A percentile compares a stretch with the other conserved stretches of the same genome.
These are phyloP conservation scores for Magnusiomyces paraingens DNA, from an alignment of 1,139 yeast genomes.

Conservation along the genomic window DNA sequence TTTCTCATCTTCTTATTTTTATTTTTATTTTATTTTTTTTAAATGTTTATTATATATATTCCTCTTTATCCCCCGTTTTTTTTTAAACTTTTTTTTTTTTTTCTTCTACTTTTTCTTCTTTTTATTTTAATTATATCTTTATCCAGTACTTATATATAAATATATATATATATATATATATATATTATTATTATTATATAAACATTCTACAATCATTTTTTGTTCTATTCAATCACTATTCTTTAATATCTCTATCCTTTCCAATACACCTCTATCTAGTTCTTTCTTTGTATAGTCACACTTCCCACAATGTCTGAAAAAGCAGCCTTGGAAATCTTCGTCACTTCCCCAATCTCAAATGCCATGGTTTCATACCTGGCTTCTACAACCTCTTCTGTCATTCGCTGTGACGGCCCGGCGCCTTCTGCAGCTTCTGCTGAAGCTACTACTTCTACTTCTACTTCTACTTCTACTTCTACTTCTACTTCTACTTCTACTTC, in stretches of 20 bases:
- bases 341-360: constrained; percentile 66
- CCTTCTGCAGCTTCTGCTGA: constrained; percentile 13
- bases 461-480: constrained; percentile 37
- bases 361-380: constrained; percentile 81
- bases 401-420: constrained; percentile 42
- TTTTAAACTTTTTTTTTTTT: not conserved
- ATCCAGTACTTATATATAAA: not conserved
- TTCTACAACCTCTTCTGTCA: constrained; percentile 71
- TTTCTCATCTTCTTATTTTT: not conserved
- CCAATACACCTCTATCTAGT: too few species aligned
- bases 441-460: too few species aligned
- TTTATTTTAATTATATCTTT: not conserved
- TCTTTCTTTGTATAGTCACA: too few species aligned
- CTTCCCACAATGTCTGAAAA: constrained; percentile 43
- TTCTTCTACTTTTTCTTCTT: not conserved
- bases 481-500: constrained; percentile 26
- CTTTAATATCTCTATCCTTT: too few species aligned
- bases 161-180: not conserved
- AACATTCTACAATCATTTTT: not conserved
- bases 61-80: not conserved
- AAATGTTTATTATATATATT: not conserved
- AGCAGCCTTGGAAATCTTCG: constrained; percentile 64
- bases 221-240: too few species aligned
- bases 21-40: not conserved
- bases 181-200: not conserved